Base-by-base conservation (phyloP, 1,139 yeast genomes). In the Geotrichum reessii region DNA sequence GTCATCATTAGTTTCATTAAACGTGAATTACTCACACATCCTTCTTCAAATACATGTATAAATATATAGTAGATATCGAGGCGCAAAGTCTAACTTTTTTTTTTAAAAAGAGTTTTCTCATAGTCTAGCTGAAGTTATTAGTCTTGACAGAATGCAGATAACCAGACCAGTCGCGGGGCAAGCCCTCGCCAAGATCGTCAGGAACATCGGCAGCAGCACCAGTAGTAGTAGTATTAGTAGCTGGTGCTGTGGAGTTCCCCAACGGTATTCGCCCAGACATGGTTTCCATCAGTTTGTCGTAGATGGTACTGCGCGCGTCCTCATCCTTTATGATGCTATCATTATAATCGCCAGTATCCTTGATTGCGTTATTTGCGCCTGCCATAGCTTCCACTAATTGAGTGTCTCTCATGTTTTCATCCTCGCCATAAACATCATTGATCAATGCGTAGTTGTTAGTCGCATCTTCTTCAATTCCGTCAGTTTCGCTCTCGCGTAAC, bases 91-190 rank as follows among this genome's bases (percentile, higher is more conserved):
- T 28, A 28, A 6, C n/a, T 33, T n/a, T n/a, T n/a, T n/a, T n/a
- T n/a, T n/a, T n/a, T n/a, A n/a, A n/a, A n/a, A n/a, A n/a, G n/a
- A n/a, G n/a, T n/a, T n/a, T n/a, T n/a, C n/a, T n/a, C n/a, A n/a
- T n/a, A n/a, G n/a, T n/a, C n/a, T n/a, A 33, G n/a, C 2, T 33
- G 17, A 33, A 33, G n/a, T 33, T 33, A 17, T 33, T 17, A 33
- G 40, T 33, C n/a, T 33, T 33, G 17, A 33, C 40, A 6, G 40
- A 33, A 5, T 33, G 40, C 27, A 46, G 19, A 27, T 53, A 47
- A 17, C 56, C 46, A 47, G 44, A 31, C 56, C 56, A 53, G 22
- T 53, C 50, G 24, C 46, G 44, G n/a, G 40, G 40, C 40, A 33
- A 17, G 40, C 40, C 40, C 40, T 33, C 40, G 17, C 17, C 17